phyloP scores from a whole-genome alignment of 2,329 filamentous ascomycete species.

The Pyrenophora graminea region DNA sequence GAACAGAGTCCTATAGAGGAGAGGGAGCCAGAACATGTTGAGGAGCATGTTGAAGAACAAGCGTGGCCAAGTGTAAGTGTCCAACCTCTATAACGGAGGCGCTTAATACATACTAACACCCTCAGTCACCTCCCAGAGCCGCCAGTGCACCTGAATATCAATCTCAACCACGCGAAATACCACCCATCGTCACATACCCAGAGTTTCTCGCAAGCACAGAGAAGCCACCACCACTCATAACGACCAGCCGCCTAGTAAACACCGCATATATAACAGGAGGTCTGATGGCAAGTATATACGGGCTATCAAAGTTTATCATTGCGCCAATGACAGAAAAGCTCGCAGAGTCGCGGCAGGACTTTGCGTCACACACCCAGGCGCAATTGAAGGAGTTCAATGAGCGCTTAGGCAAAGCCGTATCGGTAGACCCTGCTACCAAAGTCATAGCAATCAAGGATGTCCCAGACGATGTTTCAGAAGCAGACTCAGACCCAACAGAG shows the following conservation, averaged over 20 bases:
- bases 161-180: slow-evolving; percentile 49
- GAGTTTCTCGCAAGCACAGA: slow-evolving; percentile 65
- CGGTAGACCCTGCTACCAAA: slow-evolving; percentile 58
- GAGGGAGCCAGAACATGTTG: slow-evolving; percentile 25
- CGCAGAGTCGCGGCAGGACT: slow-evolving; percentile 60
- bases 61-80: slow-evolving; percentile 37
- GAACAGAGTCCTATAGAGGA: slow-evolving; percentile 7
- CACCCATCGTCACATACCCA: slow-evolving; percentile 69
- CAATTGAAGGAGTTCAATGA: slow-evolving; percentile 62
- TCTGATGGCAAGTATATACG: slow-evolving; percentile 65
- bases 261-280: slow-evolving; percentile 62
- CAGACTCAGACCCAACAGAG: slow-evolving; percentile 69
- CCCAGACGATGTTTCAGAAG: slow-evolving; percentile 51
- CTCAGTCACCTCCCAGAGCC: slow-evolving; percentile 24
- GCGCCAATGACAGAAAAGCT: slow-evolving; percentile 63
- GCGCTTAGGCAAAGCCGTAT: slow-evolving; percentile 63
- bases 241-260: slow-evolving; percentile 59
- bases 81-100: not conserved
- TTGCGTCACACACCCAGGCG: slow-evolving; percentile 56
- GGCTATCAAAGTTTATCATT: slow-evolving; percentile 70
- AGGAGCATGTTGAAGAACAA: slow-evolving; percentile 27
- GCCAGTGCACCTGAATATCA: slow-evolving; percentile 15
- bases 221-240: slow-evolving; percentile 64
- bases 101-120: slow-evolving; percentile 13
- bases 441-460: slow-evolving; percentile 34